Conservation (phyloP, 805 yeast species). For the Brettanomyces nanus region DNA sequence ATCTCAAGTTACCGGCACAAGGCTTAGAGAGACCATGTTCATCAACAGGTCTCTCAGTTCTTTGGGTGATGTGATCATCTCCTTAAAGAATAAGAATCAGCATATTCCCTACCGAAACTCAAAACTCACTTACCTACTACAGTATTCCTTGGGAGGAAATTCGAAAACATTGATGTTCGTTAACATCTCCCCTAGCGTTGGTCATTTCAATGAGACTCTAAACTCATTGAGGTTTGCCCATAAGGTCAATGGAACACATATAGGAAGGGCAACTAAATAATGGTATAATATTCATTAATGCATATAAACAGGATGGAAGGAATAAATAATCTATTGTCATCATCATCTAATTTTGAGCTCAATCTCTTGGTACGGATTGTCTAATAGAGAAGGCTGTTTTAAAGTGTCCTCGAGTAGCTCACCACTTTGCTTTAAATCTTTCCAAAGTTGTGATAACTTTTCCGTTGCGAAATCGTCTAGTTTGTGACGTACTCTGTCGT, state of each 20-base stretch:
- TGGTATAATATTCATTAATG: slow-evolving; percentile 3
- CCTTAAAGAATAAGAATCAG: slow-evolving; percentile 23
- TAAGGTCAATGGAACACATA: slow-evolving; percentile 54
- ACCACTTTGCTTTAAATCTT: slow-evolving; percentile 22
- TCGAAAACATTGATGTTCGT: slow-evolving; percentile 94
- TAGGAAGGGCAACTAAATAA: slow-evolving; percentile 1
- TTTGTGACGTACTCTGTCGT: slow-evolving; percentile 26
- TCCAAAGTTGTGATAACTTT: slow-evolving; percentile 31
- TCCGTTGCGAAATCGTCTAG: slow-evolving; percentile 33
- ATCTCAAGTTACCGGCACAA: slow-evolving; percentile 71
- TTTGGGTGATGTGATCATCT: slow-evolving; percentile 75
- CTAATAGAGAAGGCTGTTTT: slow-evolving; percentile 26
- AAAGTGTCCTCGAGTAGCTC: slow-evolving; percentile 22
- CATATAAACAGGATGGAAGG: no score
- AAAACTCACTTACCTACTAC: slow-evolving; percentile 72
- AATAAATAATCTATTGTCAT: no score
- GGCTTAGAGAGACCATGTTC: slow-evolving; percentile 80
- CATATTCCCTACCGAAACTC: slow-evolving; percentile 69
- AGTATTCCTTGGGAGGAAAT: slow-evolving; percentile 74
- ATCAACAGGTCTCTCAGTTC: slow-evolving; percentile 84
- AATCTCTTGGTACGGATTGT: slow-evolving; percentile 15
- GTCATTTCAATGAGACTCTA: slow-evolving; percentile 66
- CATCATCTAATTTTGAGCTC: background rate
- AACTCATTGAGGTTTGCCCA: slow-evolving; percentile 87
- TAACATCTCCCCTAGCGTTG: slow-evolving; percentile 61